These are phyloP conservation scores for Phytophthora citricola DNA, from an alignment of 352 stramenopile species.

Conservation along the genomic window DNA sequence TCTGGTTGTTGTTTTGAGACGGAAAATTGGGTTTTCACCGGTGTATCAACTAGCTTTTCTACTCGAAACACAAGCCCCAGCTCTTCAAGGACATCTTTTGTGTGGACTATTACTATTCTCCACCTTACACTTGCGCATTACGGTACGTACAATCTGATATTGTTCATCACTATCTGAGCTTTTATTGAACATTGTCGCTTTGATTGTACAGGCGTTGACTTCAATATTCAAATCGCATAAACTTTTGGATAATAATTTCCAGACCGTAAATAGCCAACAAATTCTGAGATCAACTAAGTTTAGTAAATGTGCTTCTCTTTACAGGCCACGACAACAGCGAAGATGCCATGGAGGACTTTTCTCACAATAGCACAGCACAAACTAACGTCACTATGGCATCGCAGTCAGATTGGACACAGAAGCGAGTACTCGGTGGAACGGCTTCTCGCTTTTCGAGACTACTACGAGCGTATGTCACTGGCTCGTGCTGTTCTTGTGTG, in stretches of 20 bases:
- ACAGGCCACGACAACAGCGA: too few species aligned
- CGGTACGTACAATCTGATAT: constrained; percentile 9
- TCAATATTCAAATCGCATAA: constrained; percentile 1
- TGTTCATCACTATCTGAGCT: background rate
- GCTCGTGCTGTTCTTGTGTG: background rate
- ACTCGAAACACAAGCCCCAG: constrained; percentile 29
- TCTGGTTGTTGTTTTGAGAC: constrained; percentile 14
- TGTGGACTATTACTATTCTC: constrained; percentile 36
- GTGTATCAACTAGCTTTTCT: constrained; percentile 45
- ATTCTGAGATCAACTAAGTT: too few species aligned
- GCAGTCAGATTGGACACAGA: constrained; percentile 5
- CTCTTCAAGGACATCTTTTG: constrained; percentile 27
- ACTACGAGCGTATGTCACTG: constrained; percentile 1
- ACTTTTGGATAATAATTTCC: background rate
- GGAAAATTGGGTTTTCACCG: constrained; percentile 21
- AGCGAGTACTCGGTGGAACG: constrained; percentile 5
- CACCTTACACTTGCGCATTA: constrained; percentile 33
- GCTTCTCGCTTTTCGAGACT: constrained; percentile 12
- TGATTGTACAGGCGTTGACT: background rate
- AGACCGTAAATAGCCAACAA: too few species aligned
- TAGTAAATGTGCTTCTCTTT: too few species aligned
- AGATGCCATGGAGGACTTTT: background rate
- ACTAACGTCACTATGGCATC: background rate
- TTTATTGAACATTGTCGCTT: too few species aligned
- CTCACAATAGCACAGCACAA: background rate